Evolutionary conservation across 441 rosid genomes (phyloP).

Genomic region (Cnidoscolus chayamansa): DNA sequence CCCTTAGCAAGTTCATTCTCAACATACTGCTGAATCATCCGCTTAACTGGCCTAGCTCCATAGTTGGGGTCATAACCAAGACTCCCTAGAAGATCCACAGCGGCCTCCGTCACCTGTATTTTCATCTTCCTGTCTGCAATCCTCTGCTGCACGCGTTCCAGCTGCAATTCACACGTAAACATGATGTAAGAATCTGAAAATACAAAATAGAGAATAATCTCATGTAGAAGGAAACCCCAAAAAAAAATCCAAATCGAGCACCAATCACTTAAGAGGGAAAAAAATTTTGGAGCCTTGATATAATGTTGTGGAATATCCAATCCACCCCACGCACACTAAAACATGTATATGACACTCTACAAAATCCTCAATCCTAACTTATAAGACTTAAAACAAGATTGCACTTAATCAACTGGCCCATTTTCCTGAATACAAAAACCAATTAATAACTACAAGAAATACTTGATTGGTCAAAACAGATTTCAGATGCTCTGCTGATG

Average conservation of each 20-base stretch:
- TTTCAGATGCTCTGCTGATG: neutral
- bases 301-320: too few species aligned
- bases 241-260: neutral
- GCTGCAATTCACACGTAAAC: constrained; percentile 40
- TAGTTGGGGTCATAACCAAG: constrained; percentile 96
- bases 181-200: neutral
- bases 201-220: neutral
- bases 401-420: neutral
- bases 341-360: neutral
- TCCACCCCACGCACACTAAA: neutral
- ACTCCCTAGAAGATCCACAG: constrained; percentile 73
- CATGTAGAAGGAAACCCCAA: neutral
- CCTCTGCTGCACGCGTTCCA: constrained; percentile 90
- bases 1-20: constrained; percentile 98
- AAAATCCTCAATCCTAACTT: neutral
- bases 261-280: neutral
- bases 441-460: neutral
- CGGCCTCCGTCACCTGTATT: constrained; percentile 61
- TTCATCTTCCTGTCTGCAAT: constrained; percentile 84
- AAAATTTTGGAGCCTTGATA: too few species aligned
- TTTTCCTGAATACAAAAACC: neutral
- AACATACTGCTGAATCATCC: constrained; percentile 87
- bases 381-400: neutral
- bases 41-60: constrained; percentile 96
- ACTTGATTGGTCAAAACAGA: neutral